Conservation (phyloP, 768 basidiomycete species). For the Auricularia auricula-judae region DNA sequence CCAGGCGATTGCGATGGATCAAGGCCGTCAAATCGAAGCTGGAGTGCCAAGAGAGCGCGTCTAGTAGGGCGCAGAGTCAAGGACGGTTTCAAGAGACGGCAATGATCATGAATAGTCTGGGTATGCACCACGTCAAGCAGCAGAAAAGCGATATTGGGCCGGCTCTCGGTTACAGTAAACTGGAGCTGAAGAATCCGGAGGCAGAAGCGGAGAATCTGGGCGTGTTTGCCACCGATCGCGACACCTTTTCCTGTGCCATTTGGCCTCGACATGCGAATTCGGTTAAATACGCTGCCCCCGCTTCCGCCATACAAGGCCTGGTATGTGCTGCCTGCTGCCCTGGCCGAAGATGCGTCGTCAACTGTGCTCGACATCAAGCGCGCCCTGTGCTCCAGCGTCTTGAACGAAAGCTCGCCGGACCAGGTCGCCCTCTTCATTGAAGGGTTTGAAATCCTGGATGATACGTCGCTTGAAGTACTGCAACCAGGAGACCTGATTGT, state of each 20-base stretch:
- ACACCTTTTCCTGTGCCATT: neutral
- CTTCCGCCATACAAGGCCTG: neutral
- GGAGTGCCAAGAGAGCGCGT: no score
- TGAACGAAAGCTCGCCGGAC: neutral
- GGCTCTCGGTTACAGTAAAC: no score
- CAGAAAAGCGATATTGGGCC: no score
- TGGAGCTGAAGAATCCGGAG: no score
- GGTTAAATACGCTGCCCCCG: neutral
- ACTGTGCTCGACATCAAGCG: neutral
- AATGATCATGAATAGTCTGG: no score
- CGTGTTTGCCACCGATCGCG: neutral
- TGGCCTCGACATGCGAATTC: neutral
- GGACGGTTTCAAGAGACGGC: no score
- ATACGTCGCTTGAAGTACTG: neutral
- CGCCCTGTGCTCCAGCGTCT: neutral
- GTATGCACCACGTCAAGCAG: no score
- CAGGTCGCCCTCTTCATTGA: neutral
- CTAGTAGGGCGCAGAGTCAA: no score
- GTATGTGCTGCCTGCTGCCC: neutral
- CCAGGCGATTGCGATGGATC: no score
- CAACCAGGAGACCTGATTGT: neutral
- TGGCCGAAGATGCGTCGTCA: neutral
- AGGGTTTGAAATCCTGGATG: neutral
- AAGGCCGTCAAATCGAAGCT: no score
- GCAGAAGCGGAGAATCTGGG: neutral